A percentile compares a stretch with the other conserved stretches of the same genome.
Conservation (phyloP, 495 filamentous ascomycete genomes). For the Trichoderma asperelloides region DNA sequence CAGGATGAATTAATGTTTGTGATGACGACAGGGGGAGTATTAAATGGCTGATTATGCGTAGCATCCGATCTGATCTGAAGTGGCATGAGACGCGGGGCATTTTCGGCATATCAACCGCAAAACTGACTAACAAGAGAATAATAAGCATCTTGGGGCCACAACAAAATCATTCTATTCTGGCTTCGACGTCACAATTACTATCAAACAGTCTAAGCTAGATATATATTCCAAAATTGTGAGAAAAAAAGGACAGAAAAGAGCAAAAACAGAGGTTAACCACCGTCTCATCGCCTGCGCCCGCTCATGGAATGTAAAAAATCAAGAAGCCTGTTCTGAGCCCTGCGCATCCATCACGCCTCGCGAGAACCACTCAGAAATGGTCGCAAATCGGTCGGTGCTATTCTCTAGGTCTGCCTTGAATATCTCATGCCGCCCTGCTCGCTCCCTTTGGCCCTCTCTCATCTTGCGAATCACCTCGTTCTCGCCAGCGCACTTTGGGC, state of each 20-base stretch:
- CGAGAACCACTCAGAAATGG: constrained; percentile 89
- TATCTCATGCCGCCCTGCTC: constrained; percentile 79
- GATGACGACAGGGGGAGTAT: not conserved
- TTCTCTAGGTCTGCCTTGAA: constrained; percentile 74
- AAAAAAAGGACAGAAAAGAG: not conserved
- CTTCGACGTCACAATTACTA: not conserved
- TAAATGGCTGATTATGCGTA: not conserved
- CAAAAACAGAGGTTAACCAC: not conserved
- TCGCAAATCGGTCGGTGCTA: constrained; percentile 76
- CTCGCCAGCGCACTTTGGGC: constrained; percentile 69
- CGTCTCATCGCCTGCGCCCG: not conserved
- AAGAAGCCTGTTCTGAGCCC: constrained; percentile 14
- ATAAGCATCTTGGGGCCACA: not conserved
- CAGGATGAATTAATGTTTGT: not conserved
- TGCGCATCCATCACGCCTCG: constrained; percentile 70
- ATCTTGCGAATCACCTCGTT: constrained; percentile 84
- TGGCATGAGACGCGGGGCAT: constrained; percentile 4
- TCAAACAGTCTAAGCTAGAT: not conserved
- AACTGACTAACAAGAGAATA: not conserved
- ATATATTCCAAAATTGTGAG: not conserved
- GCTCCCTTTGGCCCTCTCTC: constrained; percentile 77
- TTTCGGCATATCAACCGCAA: not conserved
- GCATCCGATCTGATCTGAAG: not conserved
- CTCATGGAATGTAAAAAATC: not conserved
- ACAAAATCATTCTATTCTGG: not conserved